Evolutionary conservation across 352 stramenopile species (phyloP).

Genomic region (Elongisporangium senticosum): DNA sequence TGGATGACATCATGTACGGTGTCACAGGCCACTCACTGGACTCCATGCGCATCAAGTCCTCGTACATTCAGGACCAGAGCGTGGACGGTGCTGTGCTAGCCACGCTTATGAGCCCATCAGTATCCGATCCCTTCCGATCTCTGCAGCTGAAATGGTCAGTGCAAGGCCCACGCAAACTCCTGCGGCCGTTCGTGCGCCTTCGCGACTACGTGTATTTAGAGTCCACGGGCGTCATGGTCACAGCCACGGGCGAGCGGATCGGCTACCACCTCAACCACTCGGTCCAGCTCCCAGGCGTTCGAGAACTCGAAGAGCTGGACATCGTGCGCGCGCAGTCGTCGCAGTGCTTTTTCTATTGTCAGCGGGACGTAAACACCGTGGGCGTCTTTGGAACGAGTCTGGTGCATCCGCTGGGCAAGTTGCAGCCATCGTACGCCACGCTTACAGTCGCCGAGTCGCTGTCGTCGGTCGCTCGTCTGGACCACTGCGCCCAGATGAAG

Average conservation of each 20-base stretch:
- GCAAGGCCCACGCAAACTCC: constrained; percentile 12
- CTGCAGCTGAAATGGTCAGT: constrained; percentile 28
- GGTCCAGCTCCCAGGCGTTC: constrained; percentile 2
- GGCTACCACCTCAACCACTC: not conserved
- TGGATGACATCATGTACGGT: constrained; percentile 39
- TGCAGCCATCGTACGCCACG: not conserved
- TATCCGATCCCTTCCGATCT: constrained; percentile 17
- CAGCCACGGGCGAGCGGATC: constrained; percentile 7
- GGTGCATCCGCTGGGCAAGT: constrained; percentile 4
- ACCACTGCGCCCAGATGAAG: constrained; percentile 37
- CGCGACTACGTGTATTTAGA: constrained; percentile 57
- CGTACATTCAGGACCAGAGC: constrained; percentile 18
- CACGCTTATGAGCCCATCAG: constrained; percentile 10
- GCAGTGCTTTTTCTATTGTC: constrained; percentile 6
- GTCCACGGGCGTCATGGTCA: constrained; percentile 30
- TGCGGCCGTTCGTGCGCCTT: constrained; percentile 20
- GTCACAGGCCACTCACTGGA: constrained; percentile 22
- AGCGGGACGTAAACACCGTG: not conserved
- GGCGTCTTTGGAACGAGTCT: constrained; percentile 4
- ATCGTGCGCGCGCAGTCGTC: constrained; percentile 9
- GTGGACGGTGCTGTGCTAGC: constrained; percentile 22
- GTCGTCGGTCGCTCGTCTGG: not conserved
- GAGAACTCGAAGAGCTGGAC: constrained; percentile 6
- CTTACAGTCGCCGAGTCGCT: not conserved
- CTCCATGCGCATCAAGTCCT: constrained; percentile 17